Percentiles rank a stretch among this genome's conserved stretches.
These are phyloP conservation scores for Candida awuae DNA, from an alignment of 805 yeast genomes.

Conservation along the genomic window DNA sequence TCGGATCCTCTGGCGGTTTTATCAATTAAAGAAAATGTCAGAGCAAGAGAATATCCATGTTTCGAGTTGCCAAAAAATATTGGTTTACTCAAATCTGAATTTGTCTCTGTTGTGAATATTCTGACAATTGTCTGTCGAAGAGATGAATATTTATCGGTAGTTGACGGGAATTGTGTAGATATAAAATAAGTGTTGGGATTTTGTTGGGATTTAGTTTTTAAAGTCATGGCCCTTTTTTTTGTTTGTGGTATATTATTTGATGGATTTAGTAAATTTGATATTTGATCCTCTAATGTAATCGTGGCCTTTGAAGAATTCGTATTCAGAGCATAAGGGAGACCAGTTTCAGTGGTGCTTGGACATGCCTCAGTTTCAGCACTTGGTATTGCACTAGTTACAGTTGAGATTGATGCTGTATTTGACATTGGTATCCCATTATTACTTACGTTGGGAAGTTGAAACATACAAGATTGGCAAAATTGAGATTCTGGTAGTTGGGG, in stretches of 20 bases:
- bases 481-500: constrained; percentile 30
- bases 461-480: constrained; percentile 51
- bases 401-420: constrained; percentile 12
- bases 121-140: constrained; percentile 55
- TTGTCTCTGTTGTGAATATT: constrained; percentile 59
- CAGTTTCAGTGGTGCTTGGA: neutral
- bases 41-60: constrained; percentile 52
- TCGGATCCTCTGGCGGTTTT: constrained; percentile 67
- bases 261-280: constrained; percentile 1
- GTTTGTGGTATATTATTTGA: neutral
- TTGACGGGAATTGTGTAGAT: constrained; percentile 55
- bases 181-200: constrained; percentile 29
- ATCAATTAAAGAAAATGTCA: constrained; percentile 56
- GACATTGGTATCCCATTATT: constrained; percentile 33
- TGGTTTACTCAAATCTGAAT: constrained; percentile 50
- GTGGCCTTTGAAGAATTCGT: constrained; percentile 1
- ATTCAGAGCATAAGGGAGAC: neutral
- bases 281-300: constrained; percentile 8
- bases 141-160: constrained; percentile 42
- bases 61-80: constrained; percentile 54
- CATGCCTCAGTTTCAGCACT: neutral
- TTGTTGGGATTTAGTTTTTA: constrained; percentile 10
- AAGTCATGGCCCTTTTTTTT: constrained; percentile 7
- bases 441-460: constrained; percentile 20
- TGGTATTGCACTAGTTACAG: neutral